Percentiles rank a stretch among this genome's conserved stretches.
phyloP scores from a whole-genome alignment of 148 eudicot species.

The Spergularia marina region DNA sequence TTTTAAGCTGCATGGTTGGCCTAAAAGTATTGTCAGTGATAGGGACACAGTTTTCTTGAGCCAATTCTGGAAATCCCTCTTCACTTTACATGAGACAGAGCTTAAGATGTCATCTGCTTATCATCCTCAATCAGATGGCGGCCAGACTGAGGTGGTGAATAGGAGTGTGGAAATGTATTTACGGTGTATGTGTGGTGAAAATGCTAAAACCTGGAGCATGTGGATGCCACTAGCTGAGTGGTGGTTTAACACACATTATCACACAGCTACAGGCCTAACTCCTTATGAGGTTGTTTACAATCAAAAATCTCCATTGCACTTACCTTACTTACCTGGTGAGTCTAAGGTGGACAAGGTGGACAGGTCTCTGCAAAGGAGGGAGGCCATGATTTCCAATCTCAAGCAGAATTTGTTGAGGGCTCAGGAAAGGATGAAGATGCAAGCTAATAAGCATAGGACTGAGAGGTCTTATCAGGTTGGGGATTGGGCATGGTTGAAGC shows the following conservation, averaged over 20 bases:
- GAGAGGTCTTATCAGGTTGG: neutral
- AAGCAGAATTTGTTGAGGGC: too few species aligned
- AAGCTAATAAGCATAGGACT: neutral
- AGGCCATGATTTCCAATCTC: neutral
- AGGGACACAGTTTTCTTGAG: neutral
- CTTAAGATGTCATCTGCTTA: neutral
- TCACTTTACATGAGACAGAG: too few species aligned
- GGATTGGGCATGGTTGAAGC: conserved; percentile 4
- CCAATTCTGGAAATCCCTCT: neutral
- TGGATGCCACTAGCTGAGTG: conserved; percentile 5
- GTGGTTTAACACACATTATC: neutral
- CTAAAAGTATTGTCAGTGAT: neutral
- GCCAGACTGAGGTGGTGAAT: neutral
- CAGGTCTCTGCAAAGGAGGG: neutral
- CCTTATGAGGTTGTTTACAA: too few species aligned
- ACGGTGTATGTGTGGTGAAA: neutral
- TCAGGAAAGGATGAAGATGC: neutral
- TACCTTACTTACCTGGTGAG: too few species aligned
- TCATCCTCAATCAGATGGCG: neutral
- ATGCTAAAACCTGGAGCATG: neutral
- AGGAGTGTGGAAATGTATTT: neutral
- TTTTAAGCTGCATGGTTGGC: neutral
- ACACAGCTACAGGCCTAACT: neutral
- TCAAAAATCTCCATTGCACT: too few species aligned
- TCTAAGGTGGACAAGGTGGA: too few species aligned